phyloP scores from a whole-genome alignment of 306 rosid species.

The Citrullus amarus region DNA sequence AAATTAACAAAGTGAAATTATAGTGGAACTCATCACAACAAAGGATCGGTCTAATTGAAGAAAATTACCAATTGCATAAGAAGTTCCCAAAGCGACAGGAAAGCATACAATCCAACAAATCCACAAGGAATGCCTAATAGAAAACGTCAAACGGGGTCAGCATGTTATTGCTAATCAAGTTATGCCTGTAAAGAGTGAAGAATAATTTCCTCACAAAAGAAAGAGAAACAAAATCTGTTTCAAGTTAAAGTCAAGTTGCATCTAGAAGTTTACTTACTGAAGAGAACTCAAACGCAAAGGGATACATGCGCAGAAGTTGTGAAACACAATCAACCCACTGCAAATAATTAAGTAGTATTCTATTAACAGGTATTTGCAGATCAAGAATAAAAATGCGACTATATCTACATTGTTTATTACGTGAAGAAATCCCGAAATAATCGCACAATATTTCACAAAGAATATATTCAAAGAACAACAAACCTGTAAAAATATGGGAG shows the following conservation, averaged over 20 bases:
- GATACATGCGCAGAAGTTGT: constrained; percentile 90
- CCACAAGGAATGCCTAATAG: constrained; percentile 78
- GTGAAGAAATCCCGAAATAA: neutral
- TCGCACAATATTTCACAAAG: neutral
- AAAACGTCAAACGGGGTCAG: neutral
- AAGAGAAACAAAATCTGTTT: neutral
- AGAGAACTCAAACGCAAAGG: constrained; percentile 89
- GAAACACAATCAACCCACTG: constrained; percentile 99
- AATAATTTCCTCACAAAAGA: neutral
- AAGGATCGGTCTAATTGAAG: constrained; percentile 12
- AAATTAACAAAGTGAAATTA: neutral
- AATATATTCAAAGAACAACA: constrained; percentile 5
- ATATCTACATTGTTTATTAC: neutral
- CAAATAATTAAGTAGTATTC: constrained; percentile 13
- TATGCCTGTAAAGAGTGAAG: constrained; percentile 9
- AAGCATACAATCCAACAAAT: constrained; percentile 67
- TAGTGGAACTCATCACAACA: neutral
- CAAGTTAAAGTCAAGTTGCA: neutral
- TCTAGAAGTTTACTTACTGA: constrained; percentile 39
- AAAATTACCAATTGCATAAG: constrained; percentile 77
- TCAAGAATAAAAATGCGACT: neutral
- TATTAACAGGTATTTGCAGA: neutral
- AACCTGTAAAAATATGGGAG: constrained; percentile 97
- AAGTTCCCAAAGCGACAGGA: constrained; percentile 96
- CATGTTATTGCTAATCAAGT: neutral